Percentiles rank a stretch among this genome's conserved stretches.
Evolutionary conservation across 306 rosid species (phyloP).

Genomic region (Cucumis hystrix): DNA sequence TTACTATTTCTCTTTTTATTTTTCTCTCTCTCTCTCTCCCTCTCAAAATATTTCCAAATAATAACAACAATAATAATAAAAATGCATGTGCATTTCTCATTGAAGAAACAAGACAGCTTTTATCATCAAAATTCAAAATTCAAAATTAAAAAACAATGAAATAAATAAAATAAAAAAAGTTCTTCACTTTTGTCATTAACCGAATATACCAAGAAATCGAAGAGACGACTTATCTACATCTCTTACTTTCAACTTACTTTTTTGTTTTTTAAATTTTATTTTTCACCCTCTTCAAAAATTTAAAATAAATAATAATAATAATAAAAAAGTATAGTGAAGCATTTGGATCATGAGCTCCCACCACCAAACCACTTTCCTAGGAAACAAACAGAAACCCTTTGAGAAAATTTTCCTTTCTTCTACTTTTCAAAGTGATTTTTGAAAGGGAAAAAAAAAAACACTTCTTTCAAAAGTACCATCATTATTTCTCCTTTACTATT

Average conservation of each 20-base stretch:
- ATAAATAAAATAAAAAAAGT: neutral
- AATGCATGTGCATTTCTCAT: neutral
- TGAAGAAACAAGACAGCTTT: neutral
- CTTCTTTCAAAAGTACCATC: neutral
- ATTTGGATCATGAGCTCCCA: neutral
- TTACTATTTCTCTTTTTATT: neutral
- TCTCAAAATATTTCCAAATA: neutral
- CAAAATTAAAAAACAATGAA: too few species aligned
- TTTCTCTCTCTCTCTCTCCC: neutral
- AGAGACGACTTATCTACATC: neutral
- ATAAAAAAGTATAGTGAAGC: neutral
- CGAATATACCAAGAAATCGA: neutral
- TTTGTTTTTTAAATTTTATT: neutral
- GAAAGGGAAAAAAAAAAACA: neutral
- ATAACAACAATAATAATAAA: neutral
- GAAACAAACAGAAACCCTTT: conserved; percentile 4
- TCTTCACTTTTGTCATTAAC: neutral
- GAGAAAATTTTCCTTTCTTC: neutral
- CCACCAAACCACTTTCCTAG: neutral
- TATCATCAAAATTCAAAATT: neutral
- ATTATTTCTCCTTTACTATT: neutral
- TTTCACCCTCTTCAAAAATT: neutral
- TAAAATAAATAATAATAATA: too few species aligned
- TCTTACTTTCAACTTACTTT: neutral
- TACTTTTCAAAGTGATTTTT: neutral